A percentile compares a stretch with the other conserved stretches of the same genome.
Conservation (phyloP, 2,329 filamentous ascomycete genomes). For the Apiospora kogelbergensis region DNA sequence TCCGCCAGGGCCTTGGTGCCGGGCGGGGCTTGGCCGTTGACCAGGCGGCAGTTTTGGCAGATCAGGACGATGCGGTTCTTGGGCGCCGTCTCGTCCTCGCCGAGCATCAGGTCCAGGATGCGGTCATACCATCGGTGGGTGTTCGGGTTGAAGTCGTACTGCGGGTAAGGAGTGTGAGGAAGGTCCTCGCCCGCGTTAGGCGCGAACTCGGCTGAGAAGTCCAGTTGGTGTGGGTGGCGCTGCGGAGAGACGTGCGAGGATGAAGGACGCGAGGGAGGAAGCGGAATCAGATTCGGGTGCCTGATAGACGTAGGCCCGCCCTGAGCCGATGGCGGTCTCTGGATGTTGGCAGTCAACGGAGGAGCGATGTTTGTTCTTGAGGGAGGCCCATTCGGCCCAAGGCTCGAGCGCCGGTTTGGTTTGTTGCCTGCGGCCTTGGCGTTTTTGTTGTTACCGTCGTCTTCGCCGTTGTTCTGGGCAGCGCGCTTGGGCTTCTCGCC, state of each 20-base stretch:
- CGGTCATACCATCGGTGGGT: constrained; percentile 86
- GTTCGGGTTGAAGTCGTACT: constrained; percentile 32
- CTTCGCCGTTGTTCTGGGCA: constrained; percentile 19
- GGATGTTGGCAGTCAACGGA: constrained; percentile 65
- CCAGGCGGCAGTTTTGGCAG: constrained; percentile 77
- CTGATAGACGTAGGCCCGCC: constrained; percentile 26
- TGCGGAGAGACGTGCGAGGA: constrained; percentile 13
- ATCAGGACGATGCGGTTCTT: constrained; percentile 91
- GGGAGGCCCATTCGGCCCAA: constrained; percentile 19
- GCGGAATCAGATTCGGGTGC: not conserved
- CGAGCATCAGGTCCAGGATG: constrained; percentile 85
- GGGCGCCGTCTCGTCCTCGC: constrained; percentile 89
- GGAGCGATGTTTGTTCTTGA: constrained; percentile 51
- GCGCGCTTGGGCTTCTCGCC: constrained; percentile 40
- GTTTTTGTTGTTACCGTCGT: constrained; percentile 24
- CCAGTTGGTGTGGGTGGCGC: constrained; percentile 19
- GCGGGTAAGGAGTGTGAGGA: constrained; percentile 28
- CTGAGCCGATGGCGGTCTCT: constrained; percentile 36
- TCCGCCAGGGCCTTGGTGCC: constrained; percentile 77
- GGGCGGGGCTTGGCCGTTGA: constrained; percentile 94
- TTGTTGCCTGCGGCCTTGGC: constrained; percentile 27
- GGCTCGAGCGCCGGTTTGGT: constrained; percentile 22
- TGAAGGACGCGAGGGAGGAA: constrained; percentile 13
- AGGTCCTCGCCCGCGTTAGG: constrained; percentile 63
- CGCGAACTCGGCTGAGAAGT: constrained; percentile 62